Evolutionary conservation across 1,284 basidiomycete species (phyloP).

Genomic region (Marasmius fiardii): DNA sequence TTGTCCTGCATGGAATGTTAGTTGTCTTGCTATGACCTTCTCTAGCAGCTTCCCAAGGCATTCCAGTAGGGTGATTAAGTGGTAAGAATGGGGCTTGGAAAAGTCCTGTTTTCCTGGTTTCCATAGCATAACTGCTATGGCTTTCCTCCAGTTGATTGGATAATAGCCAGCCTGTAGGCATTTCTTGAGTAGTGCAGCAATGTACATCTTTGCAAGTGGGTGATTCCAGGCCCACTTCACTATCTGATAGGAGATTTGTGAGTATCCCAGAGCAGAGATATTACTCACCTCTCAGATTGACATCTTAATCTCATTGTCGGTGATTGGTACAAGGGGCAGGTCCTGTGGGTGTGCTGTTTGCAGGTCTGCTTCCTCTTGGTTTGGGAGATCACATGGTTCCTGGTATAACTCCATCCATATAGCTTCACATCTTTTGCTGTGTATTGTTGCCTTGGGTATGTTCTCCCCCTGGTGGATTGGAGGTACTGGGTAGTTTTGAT

Average conservation of each 20-base stretch:
- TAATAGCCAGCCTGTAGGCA: constrained; percentile 21
- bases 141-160: no score
- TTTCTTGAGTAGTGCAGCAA: constrained; percentile 10
- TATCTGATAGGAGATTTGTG: constrained; percentile 14
- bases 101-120: constrained; percentile 25
- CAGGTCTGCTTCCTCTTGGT: constrained; percentile 13
- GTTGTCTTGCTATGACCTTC: constrained; percentile 19
- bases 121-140: constrained; percentile 20
- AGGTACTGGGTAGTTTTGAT: constrained; percentile 16
- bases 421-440: constrained; percentile 22
- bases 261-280: constrained; percentile 16
- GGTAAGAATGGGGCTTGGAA: constrained; percentile 23
- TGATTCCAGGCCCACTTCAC: constrained; percentile 17
- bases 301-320: constrained; percentile 13
- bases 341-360: constrained; percentile 1
- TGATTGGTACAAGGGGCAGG: constrained; percentile 12
- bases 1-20: constrained; percentile 16
- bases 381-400: constrained; percentile 15
- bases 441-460: constrained; percentile 6
- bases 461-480: constrained; percentile 9
- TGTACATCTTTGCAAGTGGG: not conserved
- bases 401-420: constrained; percentile 21
- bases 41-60: constrained; percentile 26
- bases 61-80: constrained; percentile 24
- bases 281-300: constrained; percentile 10